Evolutionary conservation across 1,139 yeast genomes (phyloP).

Genomic region (Trichomonascaceae sp.): DNA sequence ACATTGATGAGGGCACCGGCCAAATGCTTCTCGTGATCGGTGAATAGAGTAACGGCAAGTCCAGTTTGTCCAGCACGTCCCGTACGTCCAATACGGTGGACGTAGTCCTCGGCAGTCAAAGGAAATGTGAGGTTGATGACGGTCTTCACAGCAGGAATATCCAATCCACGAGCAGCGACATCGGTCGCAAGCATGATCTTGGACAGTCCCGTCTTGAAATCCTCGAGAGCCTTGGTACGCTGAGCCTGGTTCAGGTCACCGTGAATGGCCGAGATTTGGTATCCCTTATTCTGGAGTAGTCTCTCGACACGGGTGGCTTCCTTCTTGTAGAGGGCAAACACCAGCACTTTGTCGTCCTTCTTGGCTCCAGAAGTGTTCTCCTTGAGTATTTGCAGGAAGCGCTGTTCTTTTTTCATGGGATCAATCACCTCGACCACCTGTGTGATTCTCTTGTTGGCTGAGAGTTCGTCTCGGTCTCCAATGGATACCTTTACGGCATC

Average conservation of each 20-base stretch:
- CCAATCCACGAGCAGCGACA: slow-evolving; percentile 98
- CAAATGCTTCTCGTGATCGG: slow-evolving; percentile 93
- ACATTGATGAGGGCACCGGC: slow-evolving; percentile 93
- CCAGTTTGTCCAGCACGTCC: slow-evolving; percentile 98
- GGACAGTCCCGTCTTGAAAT: slow-evolving; percentile 71
- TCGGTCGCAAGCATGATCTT: slow-evolving; percentile 85
- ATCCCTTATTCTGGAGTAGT: slow-evolving; percentile 58
- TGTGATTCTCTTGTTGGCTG: slow-evolving; percentile 86
- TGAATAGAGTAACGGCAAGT: slow-evolving; percentile 85
- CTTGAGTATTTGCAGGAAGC: slow-evolving; percentile 54
- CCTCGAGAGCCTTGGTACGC: slow-evolving; percentile 75
- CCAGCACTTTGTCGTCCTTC: slow-evolving; percentile 61
- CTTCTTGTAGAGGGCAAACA: slow-evolving; percentile 90
- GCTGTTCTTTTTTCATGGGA: slow-evolving; percentile 68
- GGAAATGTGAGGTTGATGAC: slow-evolving; percentile 97
- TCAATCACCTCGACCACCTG: slow-evolving; percentile 91
- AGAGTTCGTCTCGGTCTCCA: slow-evolving; percentile 86
- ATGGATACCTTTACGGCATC: slow-evolving; percentile 77
- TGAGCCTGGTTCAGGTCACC: slow-evolving; percentile 92
- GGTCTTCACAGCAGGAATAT: slow-evolving; percentile 92
- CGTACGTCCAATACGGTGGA: slow-evolving; percentile 95
- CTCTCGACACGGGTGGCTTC: slow-evolving; percentile 90
- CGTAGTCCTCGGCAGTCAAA: slow-evolving; percentile 93
- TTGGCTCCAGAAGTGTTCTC: slow-evolving; percentile 60
- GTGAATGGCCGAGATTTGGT: slow-evolving; percentile 81